Evolutionary conservation across 192 early-diverging fungal species (phyloP).

Genomic region (Backusella psychrophila): DNA sequence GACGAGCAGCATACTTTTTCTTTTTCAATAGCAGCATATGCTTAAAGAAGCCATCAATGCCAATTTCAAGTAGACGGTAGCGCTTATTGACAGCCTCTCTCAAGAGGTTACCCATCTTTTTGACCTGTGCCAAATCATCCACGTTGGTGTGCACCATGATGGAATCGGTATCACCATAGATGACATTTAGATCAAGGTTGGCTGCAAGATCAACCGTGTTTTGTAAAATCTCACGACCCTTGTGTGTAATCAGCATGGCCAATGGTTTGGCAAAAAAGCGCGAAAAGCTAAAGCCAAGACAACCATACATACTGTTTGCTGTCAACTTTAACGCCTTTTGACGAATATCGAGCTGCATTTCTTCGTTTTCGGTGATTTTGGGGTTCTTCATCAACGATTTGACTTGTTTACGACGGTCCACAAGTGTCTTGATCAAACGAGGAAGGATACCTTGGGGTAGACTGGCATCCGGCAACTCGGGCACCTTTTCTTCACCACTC

Average conservation of each 20-base stretch:
- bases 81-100: conserved; percentile 86
- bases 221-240: conserved; percentile 95
- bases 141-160: conserved; percentile 96
- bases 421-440: conserved; percentile 80
- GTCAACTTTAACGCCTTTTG: conserved; percentile 96
- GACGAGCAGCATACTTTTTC: conserved; percentile 96
- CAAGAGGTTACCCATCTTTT: conserved; percentile 78
- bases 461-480: conserved; percentile 73
- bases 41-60: conserved; percentile 92
- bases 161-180: conserved; percentile 99
- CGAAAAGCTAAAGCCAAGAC: conserved; percentile 88
- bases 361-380: conserved; percentile 49
- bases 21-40: conserved; percentile 93
- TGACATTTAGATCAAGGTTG: conserved; percentile 78
- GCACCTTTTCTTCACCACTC: conserved; percentile 58
- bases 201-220: conserved; percentile 86
- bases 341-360: conserved; percentile 78
- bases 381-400: conserved; percentile 87
- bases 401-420: conserved; percentile 85
- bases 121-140: conserved; percentile 66
- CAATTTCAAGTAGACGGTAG: conserved; percentile 95
- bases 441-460: conserved; percentile 81
- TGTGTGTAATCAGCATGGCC: conserved; percentile 95
- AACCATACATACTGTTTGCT: conserved; percentile 99
- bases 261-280: conserved; percentile 96